Evolutionary conservation across 108 stramenopile genomes (phyloP).

Genomic region (Skeletonema potamos): DNA sequence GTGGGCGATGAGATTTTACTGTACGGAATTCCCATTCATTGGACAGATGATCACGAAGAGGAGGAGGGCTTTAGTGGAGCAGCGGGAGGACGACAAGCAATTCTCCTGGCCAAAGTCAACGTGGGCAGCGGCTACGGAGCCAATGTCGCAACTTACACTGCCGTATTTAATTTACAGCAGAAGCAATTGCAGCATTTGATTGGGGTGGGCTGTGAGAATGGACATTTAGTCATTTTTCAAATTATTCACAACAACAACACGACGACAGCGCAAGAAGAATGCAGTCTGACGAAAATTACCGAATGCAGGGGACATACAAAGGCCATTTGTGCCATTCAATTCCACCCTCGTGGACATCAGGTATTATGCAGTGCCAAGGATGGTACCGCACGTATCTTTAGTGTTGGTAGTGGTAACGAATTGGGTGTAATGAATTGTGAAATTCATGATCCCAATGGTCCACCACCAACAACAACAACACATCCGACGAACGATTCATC

Average conservation of each 20-base stretch:
- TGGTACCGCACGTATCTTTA: conserved; percentile 79
- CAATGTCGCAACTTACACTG: conserved; percentile 27
- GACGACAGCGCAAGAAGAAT: too few relatives aligned
- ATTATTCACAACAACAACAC: conserved; percentile 11
- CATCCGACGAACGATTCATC: not conserved
- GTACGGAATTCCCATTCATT: conserved; percentile 37
- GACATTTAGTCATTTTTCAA: conserved; percentile 53
- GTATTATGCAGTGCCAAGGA: conserved; percentile 77
- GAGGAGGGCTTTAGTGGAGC: not conserved
- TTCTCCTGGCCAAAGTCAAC: conserved; percentile 24
- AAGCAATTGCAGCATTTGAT: conserved; percentile 55
- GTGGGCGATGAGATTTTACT: conserved; percentile 44
- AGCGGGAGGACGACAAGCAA: conserved; percentile 9
- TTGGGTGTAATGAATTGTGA: conserved; percentile 33
- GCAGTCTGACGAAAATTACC: conserved; percentile 17
- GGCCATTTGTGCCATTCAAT: conserved; percentile 67
- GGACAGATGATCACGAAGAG: not conserved
- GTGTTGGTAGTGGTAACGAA: conserved; percentile 11
- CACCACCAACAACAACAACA: conserved; percentile 30
- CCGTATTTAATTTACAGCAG: conserved; percentile 4
- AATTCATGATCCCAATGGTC: conserved; percentile 55
- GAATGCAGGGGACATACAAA: conserved; percentile 67
- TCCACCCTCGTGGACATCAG: conserved; percentile 47
- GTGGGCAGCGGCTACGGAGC: conserved; percentile 38
- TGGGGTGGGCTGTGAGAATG: conserved; percentile 84